phyloP scores from a whole-genome alignment of 1,284 basidiomycete species.

The Cutaneotrichosporon arboriforme region DNA sequence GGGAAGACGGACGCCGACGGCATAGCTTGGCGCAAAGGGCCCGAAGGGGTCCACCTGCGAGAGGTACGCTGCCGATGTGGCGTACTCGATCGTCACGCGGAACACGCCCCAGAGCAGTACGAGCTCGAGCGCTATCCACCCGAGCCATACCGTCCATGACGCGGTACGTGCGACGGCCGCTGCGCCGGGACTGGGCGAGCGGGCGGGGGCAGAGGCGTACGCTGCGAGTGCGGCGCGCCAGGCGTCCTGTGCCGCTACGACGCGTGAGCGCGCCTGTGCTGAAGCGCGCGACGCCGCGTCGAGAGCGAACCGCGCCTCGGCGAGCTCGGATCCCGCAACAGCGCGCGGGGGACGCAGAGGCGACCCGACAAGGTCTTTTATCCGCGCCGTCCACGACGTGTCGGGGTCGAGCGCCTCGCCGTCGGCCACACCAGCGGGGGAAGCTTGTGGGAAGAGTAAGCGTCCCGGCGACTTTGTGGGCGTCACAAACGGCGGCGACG shows the following conservation, averaged over 20 bases:
- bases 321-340: conserved; percentile 1
- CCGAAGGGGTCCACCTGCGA: conserved; percentile 27
- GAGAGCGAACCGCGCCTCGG: conserved; percentile 9
- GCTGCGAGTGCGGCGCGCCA: conserved; percentile 16
- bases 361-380: conserved; percentile 2
- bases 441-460: not conserved
- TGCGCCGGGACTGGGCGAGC: not conserved
- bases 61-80: conserved; percentile 22
- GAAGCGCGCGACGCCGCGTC: conserved; percentile 7
- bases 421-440: not conserved
- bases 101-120: conserved; percentile 40
- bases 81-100: conserved; percentile 39
- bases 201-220: conserved; percentile 10
- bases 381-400: conserved; percentile 10
- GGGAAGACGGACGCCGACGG: conserved; percentile 21
- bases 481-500: not conserved
- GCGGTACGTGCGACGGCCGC: conserved; percentile 4
- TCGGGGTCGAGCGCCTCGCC: not conserved
- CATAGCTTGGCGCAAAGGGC: conserved; percentile 8
- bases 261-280: conserved; percentile 1
- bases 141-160: conserved; percentile 28
- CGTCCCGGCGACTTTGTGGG: not conserved
- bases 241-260: conserved; percentile 7
- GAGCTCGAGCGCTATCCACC: conserved; percentile 32
- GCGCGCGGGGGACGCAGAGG: not conserved